A percentile compares a stretch with the other conserved stretches of the same genome.
Conservation (phyloP, 1,284 basidiomycete species). For the Phylloboletellus chloephorus region DNA sequence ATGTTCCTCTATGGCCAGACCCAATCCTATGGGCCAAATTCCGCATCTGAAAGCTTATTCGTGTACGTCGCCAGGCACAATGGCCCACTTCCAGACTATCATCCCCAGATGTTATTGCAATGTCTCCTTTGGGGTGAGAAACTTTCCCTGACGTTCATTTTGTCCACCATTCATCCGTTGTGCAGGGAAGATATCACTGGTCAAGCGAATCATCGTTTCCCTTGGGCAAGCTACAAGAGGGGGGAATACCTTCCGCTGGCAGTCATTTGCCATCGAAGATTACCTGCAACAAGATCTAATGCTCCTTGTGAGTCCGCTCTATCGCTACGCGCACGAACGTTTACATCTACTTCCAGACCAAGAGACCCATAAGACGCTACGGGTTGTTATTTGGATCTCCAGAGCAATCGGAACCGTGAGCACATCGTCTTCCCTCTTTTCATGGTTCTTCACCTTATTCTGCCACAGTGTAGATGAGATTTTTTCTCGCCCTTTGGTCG, state of each 20-base stretch:
- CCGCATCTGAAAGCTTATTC: constrained; percentile 54
- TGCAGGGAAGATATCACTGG: constrained; percentile 75
- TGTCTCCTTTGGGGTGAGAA: constrained; percentile 82
- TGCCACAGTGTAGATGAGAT: constrained; percentile 43
- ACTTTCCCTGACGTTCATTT: not conserved
- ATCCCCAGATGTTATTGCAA: constrained; percentile 89
- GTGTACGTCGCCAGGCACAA: constrained; percentile 78
- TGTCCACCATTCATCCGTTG: constrained; percentile 4
- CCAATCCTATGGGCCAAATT: constrained; percentile 21
- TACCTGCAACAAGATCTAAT: constrained; percentile 41
- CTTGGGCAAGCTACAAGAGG: constrained; percentile 44
- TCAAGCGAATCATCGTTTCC: constrained; percentile 74
- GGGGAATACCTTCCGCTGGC: constrained; percentile 33
- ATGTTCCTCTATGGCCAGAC: constrained; percentile 65
- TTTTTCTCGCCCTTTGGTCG: constrained; percentile 60
- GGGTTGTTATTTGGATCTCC: constrained; percentile 42
- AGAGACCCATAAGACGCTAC: constrained; percentile 34
- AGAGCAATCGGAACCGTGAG: constrained; percentile 41
- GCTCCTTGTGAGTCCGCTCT: constrained; percentile 12
- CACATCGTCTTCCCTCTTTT: not conserved
- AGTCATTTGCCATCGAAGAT: constrained; percentile 48
- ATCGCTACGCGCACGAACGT: not conserved
- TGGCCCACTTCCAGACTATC: constrained; percentile 82
- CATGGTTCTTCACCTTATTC: not conserved
- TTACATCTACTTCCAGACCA: constrained; percentile 18